Conservation (phyloP, 371 early-diverging fungal species). For the Mucor racemosus region DNA sequence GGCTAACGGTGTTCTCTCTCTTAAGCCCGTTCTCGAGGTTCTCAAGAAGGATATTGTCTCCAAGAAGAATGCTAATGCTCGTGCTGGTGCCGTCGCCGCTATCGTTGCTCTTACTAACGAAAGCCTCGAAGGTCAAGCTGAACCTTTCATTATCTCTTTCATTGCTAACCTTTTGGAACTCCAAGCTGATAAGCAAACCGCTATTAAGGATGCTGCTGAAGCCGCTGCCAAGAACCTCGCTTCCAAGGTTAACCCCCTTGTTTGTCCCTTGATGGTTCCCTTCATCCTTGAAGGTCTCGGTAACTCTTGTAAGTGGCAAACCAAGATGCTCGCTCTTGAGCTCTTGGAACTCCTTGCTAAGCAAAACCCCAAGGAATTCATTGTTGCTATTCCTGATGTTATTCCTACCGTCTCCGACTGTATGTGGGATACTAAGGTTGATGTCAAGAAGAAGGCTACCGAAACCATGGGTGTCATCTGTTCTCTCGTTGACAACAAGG, state of each 20-base stretch:
- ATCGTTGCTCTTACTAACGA: slow-evolving; percentile 61
- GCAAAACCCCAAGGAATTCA: slow-evolving; percentile 61
- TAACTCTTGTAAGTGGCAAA: slow-evolving; percentile 80
- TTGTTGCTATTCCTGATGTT: slow-evolving; percentile 67
- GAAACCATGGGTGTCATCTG: slow-evolving; percentile 60
- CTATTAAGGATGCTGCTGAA: slow-evolving; percentile 66
- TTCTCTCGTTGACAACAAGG: slow-evolving; percentile 64
- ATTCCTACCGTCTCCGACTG: slow-evolving; percentile 75
- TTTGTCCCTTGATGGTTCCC: slow-evolving; percentile 63
- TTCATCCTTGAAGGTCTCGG: slow-evolving; percentile 60
- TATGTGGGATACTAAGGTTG: slow-evolving; percentile 77
- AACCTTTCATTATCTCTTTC: slow-evolving; percentile 66
- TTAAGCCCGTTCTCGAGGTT: slow-evolving; percentile 61
- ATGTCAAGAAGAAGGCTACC: slow-evolving; percentile 60
- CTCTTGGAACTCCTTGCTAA: slow-evolving; percentile 59
- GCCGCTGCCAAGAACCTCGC: slow-evolving; percentile 59
- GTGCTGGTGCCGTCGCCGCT: slow-evolving; percentile 70
- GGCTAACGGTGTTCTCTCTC: slow-evolving; percentile 59
- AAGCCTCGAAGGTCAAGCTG: slow-evolving; percentile 51
- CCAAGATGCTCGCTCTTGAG: slow-evolving; percentile 68
- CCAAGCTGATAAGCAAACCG: slow-evolving; percentile 70
- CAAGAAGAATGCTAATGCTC: slow-evolving; percentile 70
- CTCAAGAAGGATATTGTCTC: slow-evolving; percentile 59
- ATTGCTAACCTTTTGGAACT: slow-evolving; percentile 61
- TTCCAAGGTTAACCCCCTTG: slow-evolving; percentile 56